Percentiles rank a stretch among this genome's conserved stretches.
Evolutionary conservation across 2,329 filamentous ascomycete genomes (phyloP).

Genomic region (Bimuria novae-zelandiae): DNA sequence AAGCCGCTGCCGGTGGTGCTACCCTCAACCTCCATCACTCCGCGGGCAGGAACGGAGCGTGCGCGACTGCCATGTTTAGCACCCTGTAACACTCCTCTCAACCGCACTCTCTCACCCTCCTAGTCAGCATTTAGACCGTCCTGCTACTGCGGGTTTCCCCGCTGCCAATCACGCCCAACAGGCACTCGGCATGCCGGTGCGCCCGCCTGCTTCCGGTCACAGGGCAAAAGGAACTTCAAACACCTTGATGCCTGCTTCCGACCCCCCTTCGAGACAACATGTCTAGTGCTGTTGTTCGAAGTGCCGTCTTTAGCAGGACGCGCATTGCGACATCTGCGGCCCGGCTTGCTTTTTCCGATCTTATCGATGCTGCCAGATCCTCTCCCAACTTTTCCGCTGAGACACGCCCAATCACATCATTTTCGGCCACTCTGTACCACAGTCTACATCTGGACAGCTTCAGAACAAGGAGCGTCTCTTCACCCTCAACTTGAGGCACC

Average conservation of each 20-base stretch:
- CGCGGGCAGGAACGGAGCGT: no score
- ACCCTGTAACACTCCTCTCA: conserved; percentile 1
- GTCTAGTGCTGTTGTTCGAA: conserved; percentile 14
- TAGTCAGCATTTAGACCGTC: conserved; percentile 26
- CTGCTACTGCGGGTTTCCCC: conserved; percentile 10
- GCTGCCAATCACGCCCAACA: conserved; percentile 19
- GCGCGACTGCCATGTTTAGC: background rate
- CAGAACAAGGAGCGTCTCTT: background rate
- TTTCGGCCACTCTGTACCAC: background rate
- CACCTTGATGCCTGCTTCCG: background rate
- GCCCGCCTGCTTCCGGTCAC: conserved; percentile 9
- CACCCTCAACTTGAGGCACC: conserved; percentile 12
- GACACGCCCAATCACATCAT: background rate
- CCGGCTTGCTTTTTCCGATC: conserved; percentile 7
- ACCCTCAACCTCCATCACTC: no score
- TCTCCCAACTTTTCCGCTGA: background rate
- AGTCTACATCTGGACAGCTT: background rate
- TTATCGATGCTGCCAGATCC: conserved; percentile 10
- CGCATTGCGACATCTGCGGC: conserved; percentile 8
- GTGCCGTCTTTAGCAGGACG: conserved; percentile 1
- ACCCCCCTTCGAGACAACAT: background rate
- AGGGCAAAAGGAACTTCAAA: conserved; percentile 18
- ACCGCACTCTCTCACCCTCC: conserved; percentile 10
- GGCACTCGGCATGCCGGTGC: conserved; percentile 23
- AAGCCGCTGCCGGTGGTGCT: conserved; percentile 1